These are phyloP conservation scores for Neurospora sp. DNA, from an alignment of 495 filamentous ascomycete species.

Conservation along the genomic window DNA sequence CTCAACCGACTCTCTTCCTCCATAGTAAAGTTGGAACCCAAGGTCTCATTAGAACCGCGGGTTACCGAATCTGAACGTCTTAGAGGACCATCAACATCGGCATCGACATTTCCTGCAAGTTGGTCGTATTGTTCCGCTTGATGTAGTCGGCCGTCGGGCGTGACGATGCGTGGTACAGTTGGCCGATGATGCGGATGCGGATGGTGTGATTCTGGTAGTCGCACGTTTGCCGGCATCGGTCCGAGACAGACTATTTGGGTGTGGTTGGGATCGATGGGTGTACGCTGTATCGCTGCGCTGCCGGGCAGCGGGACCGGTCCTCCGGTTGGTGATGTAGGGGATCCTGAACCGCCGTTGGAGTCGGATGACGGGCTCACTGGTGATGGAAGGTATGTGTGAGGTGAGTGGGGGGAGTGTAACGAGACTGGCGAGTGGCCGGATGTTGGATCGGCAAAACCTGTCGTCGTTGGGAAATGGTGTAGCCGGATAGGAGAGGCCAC, in stretches of 20 bases:
- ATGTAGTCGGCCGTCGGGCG: slow-evolving; percentile 15
- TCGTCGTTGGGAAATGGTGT: slow-evolving; percentile 3
- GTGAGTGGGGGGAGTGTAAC: slow-evolving; percentile 17
- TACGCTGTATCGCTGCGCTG: slow-evolving; percentile 28
- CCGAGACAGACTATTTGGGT: slow-evolving; percentile 42
- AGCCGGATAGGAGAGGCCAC: slow-evolving; percentile 19
- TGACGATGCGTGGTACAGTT: slow-evolving; percentile 28
- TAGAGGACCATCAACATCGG: neutral
- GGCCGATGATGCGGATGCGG: slow-evolving; percentile 17
- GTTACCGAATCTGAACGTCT: slow-evolving; percentile 8
- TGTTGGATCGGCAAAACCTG: slow-evolving; percentile 15
- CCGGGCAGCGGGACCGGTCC: slow-evolving; percentile 16
- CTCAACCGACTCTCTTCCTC: slow-evolving; percentile 28
- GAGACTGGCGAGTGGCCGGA: slow-evolving; percentile 27
- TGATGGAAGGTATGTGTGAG: slow-evolving; percentile 21
- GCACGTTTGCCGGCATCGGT: slow-evolving; percentile 39
- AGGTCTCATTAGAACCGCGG: slow-evolving; percentile 30
- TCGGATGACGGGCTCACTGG: slow-evolving; percentile 22
- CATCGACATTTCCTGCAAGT: neutral
- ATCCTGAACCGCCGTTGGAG: slow-evolving; percentile 19
- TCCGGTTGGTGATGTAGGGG: slow-evolving; percentile 18
- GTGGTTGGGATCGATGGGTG: slow-evolving; percentile 32
- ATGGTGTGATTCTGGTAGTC: slow-evolving; percentile 21
- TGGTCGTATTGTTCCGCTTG: neutral
- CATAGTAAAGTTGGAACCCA: slow-evolving; percentile 43